Evolutionary conservation across 108 stramenopile genomes (phyloP).

Genomic region (Chaetoceros muelleri): DNA sequence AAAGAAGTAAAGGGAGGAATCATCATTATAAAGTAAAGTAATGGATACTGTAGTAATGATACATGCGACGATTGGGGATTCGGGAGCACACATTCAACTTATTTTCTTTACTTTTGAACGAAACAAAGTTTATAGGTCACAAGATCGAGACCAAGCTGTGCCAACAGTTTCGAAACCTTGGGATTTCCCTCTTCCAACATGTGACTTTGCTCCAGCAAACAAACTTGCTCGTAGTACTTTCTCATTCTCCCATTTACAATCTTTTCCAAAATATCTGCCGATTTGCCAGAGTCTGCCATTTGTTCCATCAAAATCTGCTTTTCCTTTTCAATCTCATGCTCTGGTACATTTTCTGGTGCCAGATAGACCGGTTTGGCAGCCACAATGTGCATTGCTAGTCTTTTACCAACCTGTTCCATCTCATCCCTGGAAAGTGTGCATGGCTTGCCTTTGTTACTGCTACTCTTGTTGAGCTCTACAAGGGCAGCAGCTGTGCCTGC

Average conservation of each 20-base stretch:
- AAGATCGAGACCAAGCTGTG: slow-evolving; percentile 14
- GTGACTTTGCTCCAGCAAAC: slow-evolving; percentile 67
- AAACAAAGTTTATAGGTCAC: not conserved
- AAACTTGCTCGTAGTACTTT: slow-evolving; percentile 63
- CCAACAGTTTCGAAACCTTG: slow-evolving; percentile 31
- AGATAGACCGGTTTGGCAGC: slow-evolving; percentile 79
- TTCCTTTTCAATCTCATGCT: slow-evolving; percentile 54
- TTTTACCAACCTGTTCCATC: slow-evolving; percentile 51
- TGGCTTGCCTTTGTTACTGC: slow-evolving; percentile 2
- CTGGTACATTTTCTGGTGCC: slow-evolving; percentile 40
- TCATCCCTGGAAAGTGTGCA: slow-evolving; percentile 6
- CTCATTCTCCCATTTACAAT: slow-evolving; percentile 55
- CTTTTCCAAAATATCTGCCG: slow-evolving; percentile 69
- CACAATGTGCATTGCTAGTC: slow-evolving; percentile 93
- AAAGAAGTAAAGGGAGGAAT: not conserved
- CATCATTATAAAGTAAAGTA: not conserved
- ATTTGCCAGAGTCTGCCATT: slow-evolving; percentile 47
- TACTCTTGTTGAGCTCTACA: slow-evolving; percentile 21
- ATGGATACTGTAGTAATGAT: not conserved
- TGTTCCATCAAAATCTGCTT: slow-evolving; percentile 42
- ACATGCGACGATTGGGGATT: not conserved
- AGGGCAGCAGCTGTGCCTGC: slow-evolving; percentile 64
- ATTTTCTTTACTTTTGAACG: too few relatives aligned
- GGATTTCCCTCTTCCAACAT: slow-evolving; percentile 70
- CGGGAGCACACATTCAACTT: too few relatives aligned